Percentiles rank a stretch among this genome's conserved stretches.
Conservation (phyloP, 805 yeast genomes). For the Wickerhamomyces sydowiorum region DNA sequence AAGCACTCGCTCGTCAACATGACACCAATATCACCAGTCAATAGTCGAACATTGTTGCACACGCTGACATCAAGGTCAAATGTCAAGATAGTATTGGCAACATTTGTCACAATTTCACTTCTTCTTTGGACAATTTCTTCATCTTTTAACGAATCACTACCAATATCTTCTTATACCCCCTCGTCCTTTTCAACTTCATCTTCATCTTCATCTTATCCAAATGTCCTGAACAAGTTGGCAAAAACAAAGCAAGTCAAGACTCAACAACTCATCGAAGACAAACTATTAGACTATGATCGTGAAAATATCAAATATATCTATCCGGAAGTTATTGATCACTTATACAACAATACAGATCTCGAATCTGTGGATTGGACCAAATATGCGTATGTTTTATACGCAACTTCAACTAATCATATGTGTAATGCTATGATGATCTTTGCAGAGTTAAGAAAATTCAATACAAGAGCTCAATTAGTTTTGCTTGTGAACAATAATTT, state of each 20-base stretch:
- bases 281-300: not conserved
- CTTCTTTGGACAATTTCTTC: not conserved
- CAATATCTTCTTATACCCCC: not conserved
- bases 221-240: not conserved
- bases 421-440: conserved; percentile 37
- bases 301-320: conserved; percentile 1
- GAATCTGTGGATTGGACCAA: conserved; percentile 21
- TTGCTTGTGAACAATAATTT: conserved; percentile 21
- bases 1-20: too few relatives aligned
- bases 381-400: conserved; percentile 44
- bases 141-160: not conserved
- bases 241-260: not conserved
- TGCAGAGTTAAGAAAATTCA: conserved; percentile 20
- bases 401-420: conserved; percentile 36
- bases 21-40: too few relatives aligned
- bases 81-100: not conserved
- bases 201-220: not conserved
- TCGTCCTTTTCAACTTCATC: not conserved
- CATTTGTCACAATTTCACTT: not conserved
- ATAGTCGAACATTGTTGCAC: too few relatives aligned
- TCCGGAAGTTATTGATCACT: not conserved
- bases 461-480: conserved; percentile 31
- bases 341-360: not conserved
- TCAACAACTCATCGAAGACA: not conserved
- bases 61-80: not conserved